Base-by-base conservation (phyloP, 2,329 filamentous ascomycete genomes). In the Neocucurbitaria cava region DNA sequence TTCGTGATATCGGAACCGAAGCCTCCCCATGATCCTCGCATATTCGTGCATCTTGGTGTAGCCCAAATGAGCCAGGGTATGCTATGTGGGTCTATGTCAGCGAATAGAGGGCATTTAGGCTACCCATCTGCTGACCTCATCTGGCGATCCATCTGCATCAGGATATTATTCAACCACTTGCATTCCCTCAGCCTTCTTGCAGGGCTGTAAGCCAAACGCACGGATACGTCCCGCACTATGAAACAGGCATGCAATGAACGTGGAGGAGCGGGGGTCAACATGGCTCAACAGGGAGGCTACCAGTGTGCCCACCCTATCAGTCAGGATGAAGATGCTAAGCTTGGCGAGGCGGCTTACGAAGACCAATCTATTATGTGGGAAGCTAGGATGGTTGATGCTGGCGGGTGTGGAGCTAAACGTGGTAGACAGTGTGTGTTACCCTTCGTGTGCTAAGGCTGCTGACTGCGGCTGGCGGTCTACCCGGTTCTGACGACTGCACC, bases 401-500 rank as follows among this genome's bases (percentile, higher is more conserved):
- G 41, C 23, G 41, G 23, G 23, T 43, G 41, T 18, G 24, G 15
- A 24, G 23, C 40, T 30, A 31, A 30, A 28, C 41, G 24, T 43
- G 24, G 41, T 18, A 2, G 24, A 43, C 41, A 15, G 24, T 18
- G 15, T 28, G 41, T 43, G 23, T 24, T 43, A n/a, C 24, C 8
- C 39, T 41, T 13, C 35, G 3, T 4, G 15, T n/a, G 35, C 9
- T 24, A 4, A 21, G 21, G 38, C 9, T 24, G 38, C 38, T 40
- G 20, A 40, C 38, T 40, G 24, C 41, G 41, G 23, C 20, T 24
- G 11, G 49, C 49, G 39, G 49, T 41, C 49, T 28, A 46, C 40
- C 49, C 41, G 46, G 31, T 39, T 52, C 48, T 41, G 24, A 41
- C 45, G 24, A 26, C 15, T 46, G 42, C 54, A 53, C 49, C 49